Percentiles rank a stretch among this genome's conserved stretches.
Evolutionary conservation across 2,329 filamentous ascomycete genomes (phyloP).

Genomic region (Botrytis galanthina): DNA sequence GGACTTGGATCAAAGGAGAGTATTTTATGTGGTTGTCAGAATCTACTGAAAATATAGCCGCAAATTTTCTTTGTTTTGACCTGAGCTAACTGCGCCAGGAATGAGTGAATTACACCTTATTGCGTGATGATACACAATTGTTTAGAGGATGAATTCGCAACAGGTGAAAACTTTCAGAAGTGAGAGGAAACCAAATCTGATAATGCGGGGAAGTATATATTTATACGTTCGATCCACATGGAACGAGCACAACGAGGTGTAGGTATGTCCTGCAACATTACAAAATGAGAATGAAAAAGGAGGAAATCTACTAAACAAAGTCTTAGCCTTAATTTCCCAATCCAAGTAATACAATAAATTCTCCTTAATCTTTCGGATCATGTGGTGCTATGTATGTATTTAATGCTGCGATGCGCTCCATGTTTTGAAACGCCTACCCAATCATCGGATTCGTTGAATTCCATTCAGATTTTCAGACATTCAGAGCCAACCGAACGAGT

Average conservation of each 20-base stretch:
- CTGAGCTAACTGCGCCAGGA: background rate
- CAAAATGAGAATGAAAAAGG: constrained; percentile 2
- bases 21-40: background rate
- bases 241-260: background rate
- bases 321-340: background rate
- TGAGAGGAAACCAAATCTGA: background rate
- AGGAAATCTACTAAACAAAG: background rate
- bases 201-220: constrained; percentile 12
- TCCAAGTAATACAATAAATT: constrained; percentile 2
- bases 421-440: background rate
- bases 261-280: constrained; percentile 6
- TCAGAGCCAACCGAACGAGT: constrained; percentile 13
- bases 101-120: constrained; percentile 16
- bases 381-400: constrained; percentile 6
- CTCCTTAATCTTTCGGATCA: constrained; percentile 6
- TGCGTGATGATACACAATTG: constrained; percentile 6
- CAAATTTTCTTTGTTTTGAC: background rate
- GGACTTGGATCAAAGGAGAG: background rate
- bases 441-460: background rate
- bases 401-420: background rate
- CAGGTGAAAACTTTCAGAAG: background rate
- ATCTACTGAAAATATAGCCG: background rate
- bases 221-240: background rate
- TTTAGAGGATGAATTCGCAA: background rate
- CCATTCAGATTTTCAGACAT: background rate